Evolutionary conservation across 2,329 filamentous ascomycete genomes (phyloP).

Genomic region (Fusarium austroafricanum): DNA sequence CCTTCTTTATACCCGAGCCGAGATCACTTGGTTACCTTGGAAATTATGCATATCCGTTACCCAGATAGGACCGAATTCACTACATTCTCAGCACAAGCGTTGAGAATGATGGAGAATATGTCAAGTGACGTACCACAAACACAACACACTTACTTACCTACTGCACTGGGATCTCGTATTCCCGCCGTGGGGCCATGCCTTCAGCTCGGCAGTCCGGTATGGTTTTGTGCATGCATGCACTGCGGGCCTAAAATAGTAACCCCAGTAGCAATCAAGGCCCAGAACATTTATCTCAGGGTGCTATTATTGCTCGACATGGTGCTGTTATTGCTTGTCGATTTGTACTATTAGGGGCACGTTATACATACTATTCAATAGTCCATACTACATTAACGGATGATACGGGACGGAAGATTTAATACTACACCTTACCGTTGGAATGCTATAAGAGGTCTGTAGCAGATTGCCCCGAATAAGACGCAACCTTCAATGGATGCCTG

Average conservation of each 20-base stretch:
- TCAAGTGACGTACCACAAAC: conserved; percentile 44
- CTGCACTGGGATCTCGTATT: conserved; percentile 40
- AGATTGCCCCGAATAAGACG: conserved; percentile 3
- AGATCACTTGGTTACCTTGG: neutral
- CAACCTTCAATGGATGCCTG: conserved; percentile 22
- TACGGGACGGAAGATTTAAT: neutral
- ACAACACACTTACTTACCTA: neutral
- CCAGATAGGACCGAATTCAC: conserved; percentile 27
- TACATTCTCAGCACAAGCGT: conserved; percentile 32
- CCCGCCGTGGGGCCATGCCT: conserved; percentile 20
- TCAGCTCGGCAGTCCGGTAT: conserved; percentile 27
- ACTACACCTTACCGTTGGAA: conserved; percentile 8
- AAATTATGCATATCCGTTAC: conserved; percentile 7
- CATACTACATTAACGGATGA: conserved; percentile 21
- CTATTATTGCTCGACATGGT: neutral
- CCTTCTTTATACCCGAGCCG: conserved; percentile 33
- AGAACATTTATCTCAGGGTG: conserved; percentile 6
- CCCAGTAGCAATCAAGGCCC: neutral
- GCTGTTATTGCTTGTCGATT: neutral
- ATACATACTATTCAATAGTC: conserved; percentile 7
- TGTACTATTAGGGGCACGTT: conserved; percentile 26
- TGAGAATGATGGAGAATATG: conserved; percentile 24
- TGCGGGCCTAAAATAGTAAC: conserved; percentile 25
- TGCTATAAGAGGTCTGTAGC: conserved; percentile 18
- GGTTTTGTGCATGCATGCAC: conserved; percentile 19